Evolutionary conservation across 2,329 filamentous ascomycete species (phyloP), one percentile per base, ranked within the genome.

Genomic region (Pseudogymnoascus destructans): DNA sequence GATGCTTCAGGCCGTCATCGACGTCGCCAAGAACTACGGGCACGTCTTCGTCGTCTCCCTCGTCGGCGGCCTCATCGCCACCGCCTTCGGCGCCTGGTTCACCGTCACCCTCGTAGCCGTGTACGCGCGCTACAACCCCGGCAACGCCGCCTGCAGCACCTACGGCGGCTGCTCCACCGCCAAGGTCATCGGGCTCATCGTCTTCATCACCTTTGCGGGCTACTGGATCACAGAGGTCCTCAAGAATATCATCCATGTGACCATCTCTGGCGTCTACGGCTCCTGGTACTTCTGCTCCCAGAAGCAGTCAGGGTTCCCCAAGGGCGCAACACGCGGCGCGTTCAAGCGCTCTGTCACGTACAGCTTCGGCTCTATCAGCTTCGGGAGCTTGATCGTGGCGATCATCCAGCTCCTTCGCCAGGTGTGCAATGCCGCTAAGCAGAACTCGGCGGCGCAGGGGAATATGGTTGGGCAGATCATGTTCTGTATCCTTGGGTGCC

Each of bases 191-290:
- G 91, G 91, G 0, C 73, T 96, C 27, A 75, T 95, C 4, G 87
- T 86, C 15, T 96, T 95, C 69, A 80, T 90, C 64, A 95, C 90
- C 0, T 96, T 97, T 66, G 85, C 90, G 57, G 88, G 85, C 72
- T 96, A 95, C 73, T 97, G 92, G 92, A 84, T 95, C 63, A 86
- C 87, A 1, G 92, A 97, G 70, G 92, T 87, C 79, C 74, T 96
- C 65, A 96, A 96, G 75, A 95, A 95, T 72, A 90, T 88, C 0
- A 88, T 95, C 52, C 90, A 97, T 69, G 86, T 86, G 1, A 90
- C 84, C 21, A 86, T 95, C 60, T 87, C 89, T 0, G 91, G 92
- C 0, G 84, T 95, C 0, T 96, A 95, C 66, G 91, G 89, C 1
- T 86, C 86, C 0, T 97, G 92, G 92, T 97, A 95, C 74, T 96